Evolutionary conservation across 2,329 filamentous ascomycete species (phyloP).

Genomic region (Arthrinium puccinioides): DNA sequence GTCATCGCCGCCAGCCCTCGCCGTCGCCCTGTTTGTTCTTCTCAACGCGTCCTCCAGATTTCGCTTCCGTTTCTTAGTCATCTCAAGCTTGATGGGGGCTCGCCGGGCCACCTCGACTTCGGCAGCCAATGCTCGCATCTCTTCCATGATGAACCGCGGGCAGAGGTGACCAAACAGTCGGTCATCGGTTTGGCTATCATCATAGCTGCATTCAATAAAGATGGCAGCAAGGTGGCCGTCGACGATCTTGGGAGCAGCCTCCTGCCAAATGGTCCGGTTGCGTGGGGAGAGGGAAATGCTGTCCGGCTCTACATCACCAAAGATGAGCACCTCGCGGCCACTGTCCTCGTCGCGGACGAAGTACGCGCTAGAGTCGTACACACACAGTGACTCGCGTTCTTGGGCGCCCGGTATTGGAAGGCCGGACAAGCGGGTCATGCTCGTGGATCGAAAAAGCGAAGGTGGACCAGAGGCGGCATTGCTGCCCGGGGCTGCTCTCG

Average conservation of each 20-base stretch:
- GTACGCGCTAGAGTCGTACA: constrained; percentile 85
- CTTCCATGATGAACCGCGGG: constrained; percentile 73
- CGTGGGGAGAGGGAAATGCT: constrained; percentile 73
- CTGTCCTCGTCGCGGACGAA: constrained; percentile 75
- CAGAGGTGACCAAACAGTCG: constrained; percentile 84
- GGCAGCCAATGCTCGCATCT: constrained; percentile 64
- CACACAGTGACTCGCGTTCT: constrained; percentile 49
- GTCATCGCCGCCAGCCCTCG: constrained; percentile 24
- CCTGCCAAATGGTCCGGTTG: constrained; percentile 77
- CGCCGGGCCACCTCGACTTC: constrained; percentile 55
- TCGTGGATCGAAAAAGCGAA: constrained; percentile 20
- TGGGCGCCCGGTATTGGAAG: constrained; percentile 4
- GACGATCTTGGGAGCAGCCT: constrained; percentile 79
- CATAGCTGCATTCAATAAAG: constrained; percentile 94
- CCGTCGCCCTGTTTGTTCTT: constrained; percentile 8
- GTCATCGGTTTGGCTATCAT: constrained; percentile 69
- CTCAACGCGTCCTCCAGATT: constrained; percentile 25
- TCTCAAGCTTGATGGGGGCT: constrained; percentile 33
- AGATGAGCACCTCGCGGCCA: constrained; percentile 77
- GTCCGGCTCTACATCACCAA: constrained; percentile 94
- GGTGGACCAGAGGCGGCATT: constrained; percentile 16
- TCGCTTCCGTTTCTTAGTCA: constrained; percentile 60
- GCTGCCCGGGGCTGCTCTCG: constrained; percentile 14
- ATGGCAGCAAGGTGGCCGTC: constrained; percentile 67
- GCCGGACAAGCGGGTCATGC: constrained; percentile 9